These are phyloP conservation scores for Nepenthes alata DNA, from an alignment of 179 eudicot genomes.

Conservation along the genomic window DNA sequence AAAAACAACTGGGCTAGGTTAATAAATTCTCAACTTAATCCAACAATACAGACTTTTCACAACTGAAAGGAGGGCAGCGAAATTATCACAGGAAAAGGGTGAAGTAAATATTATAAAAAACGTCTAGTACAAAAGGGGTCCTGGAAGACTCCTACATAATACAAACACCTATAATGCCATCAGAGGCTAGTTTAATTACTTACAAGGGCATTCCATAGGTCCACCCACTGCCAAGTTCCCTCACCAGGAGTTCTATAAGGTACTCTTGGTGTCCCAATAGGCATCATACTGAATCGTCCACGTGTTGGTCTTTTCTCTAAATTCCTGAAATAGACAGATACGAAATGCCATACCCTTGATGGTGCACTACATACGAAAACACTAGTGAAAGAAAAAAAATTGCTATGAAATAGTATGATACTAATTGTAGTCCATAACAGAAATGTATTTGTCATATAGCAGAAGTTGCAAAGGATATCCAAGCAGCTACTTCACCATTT, in stretches of 20 bases:
- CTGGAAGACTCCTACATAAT: too few relatives aligned
- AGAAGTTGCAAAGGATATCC: neutral
- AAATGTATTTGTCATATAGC: neutral
- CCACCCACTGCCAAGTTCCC: slow-evolving; percentile 66
- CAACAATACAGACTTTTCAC: too few relatives aligned
- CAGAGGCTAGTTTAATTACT: slow-evolving; percentile 16
- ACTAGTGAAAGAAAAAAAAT: neutral
- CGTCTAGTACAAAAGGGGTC: too few relatives aligned
- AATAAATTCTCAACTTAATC: too few relatives aligned
- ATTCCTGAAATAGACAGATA: slow-evolving; percentile 31
- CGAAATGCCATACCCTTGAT: slow-evolving; percentile 6
- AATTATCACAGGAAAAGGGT: neutral
- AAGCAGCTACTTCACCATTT: neutral
- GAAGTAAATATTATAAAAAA: slow-evolving; percentile 1
- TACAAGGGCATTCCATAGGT: slow-evolving; percentile 75
- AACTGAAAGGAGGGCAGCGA: too few relatives aligned
- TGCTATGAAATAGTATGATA: neutral
- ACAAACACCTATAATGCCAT: too few relatives aligned
- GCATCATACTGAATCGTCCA: slow-evolving; percentile 63
- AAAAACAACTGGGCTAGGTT: too few relatives aligned
- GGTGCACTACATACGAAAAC: neutral
- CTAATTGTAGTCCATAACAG: neutral
- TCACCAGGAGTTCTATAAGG: slow-evolving; percentile 52
- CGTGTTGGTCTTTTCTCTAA: slow-evolving; percentile 38
- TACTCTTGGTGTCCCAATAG: slow-evolving; percentile 66